Base-by-base conservation (phyloP, 495 filamentous ascomycete species). In the Massariosphaeria phaeospora region DNA sequence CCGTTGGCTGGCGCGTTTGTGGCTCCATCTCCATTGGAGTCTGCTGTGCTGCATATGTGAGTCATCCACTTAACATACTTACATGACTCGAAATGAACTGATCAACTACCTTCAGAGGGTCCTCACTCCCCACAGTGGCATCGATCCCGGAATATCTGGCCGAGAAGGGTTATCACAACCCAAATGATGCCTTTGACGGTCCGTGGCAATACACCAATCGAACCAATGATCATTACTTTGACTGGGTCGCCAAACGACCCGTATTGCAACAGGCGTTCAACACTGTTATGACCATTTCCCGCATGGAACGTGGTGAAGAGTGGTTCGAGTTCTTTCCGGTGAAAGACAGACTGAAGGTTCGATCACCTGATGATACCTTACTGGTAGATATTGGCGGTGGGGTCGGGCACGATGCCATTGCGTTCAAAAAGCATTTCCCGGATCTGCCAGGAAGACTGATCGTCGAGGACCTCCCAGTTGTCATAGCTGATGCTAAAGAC, bases 251-350 rank as follows among this genome's bases (percentile, higher is more conserved):
- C 5, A 25, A 25, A 6, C 46, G 31, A 7, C 29, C 27, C 9
- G 15, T 13, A 3, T 7, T 36, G 5, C 46, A 49, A 24, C 23
- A 25, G 9, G 46, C 33, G 15, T 49, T 49, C 30, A 49, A 38
- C 31, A 17, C 29, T 13, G 18, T 38, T 5, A 49, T 49, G 46
- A 31, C 12, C 5, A 35, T 36, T 17, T 7, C 8, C 8, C 27
- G 46, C 15, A 35, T 36, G 17, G 8, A n/a, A 4, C 10, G 44
- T 5, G 29, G 20, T 13, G 18, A 18, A n/a, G 33, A 49, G 4
- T 49, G 46, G 46, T 49, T 49, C 20, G 46, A 49, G 33, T 49
- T 36, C 20, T 49, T 18, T 20, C 46, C 46, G 3, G 46, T 49
- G 18, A 18, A 49, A 31, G 46, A 49, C 12, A 49, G 25, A 38